Evolutionary conservation across 805 yeast species (phyloP).

Genomic region (Pichia insulana): DNA sequence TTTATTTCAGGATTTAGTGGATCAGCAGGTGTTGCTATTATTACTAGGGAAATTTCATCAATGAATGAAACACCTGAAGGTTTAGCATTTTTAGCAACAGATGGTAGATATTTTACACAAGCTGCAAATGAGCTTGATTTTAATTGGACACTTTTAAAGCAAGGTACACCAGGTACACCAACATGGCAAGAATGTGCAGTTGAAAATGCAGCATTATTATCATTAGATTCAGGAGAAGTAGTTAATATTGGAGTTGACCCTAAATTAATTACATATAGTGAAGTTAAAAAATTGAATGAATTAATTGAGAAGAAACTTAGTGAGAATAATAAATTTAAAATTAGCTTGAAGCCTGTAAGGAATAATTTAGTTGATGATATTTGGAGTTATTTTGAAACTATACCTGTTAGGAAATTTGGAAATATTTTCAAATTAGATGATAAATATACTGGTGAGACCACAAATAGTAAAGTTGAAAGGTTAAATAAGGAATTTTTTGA

Average conservation of each 20-base stretch:
- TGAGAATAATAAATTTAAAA: slow-evolving; percentile 24
- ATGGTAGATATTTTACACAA: slow-evolving; percentile 53
- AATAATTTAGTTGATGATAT: slow-evolving; percentile 42
- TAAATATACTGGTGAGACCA: slow-evolving; percentile 58
- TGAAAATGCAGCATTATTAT: slow-evolving; percentile 40
- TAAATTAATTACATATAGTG: slow-evolving; percentile 33
- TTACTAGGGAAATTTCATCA: slow-evolving; percentile 44
- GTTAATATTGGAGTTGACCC: slow-evolving; percentile 40
- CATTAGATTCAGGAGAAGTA: slow-evolving; percentile 35
- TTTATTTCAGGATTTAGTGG: slow-evolving; percentile 55
- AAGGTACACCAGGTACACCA: slow-evolving; percentile 40
- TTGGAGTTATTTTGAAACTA: slow-evolving; percentile 48
- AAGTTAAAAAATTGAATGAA: slow-evolving; percentile 27
- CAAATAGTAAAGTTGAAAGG: slow-evolving; percentile 46
- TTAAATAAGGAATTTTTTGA: slow-evolving; percentile 31
- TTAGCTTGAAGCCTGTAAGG: slow-evolving; percentile 36
- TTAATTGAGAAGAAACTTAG: slow-evolving; percentile 25
- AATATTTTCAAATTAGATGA: slow-evolving; percentile 42
- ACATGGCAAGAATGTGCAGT: slow-evolving; percentile 54
- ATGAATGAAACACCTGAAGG: slow-evolving; percentile 49
- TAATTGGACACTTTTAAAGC: slow-evolving; percentile 49
- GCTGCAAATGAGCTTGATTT: slow-evolving; percentile 51
- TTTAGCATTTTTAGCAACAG: slow-evolving; percentile 47
- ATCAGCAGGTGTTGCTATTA: slow-evolving; percentile 51
- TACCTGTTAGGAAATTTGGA: slow-evolving; percentile 48